A percentile compares a stretch with the other conserved stretches of the same genome.
These are phyloP conservation scores for Lyophyllum decastes DNA, from an alignment of 768 basidiomycete genomes.

Conservation along the genomic window DNA sequence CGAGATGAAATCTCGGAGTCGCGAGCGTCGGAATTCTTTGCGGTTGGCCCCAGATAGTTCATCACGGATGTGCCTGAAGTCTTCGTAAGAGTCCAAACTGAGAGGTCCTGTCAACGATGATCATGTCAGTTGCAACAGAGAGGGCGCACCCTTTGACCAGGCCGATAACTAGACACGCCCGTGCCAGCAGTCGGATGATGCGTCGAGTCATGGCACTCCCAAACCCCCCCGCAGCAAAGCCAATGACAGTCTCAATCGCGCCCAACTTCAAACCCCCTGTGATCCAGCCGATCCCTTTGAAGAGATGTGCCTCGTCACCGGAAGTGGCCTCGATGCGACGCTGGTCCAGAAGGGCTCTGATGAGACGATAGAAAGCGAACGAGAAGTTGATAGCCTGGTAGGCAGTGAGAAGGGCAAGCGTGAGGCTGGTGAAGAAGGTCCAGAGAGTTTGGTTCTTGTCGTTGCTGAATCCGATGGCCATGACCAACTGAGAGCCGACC, in stretches of 20 bases:
- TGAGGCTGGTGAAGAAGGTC: slow-evolving; percentile 59
- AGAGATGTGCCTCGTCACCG: slow-evolving; percentile 46
- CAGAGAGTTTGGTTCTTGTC: slow-evolving; percentile 40
- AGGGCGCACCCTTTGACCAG: slow-evolving; percentile 63
- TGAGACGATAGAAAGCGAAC: slow-evolving; percentile 60
- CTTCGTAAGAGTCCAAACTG: slow-evolving; percentile 56
- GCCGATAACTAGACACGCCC: slow-evolving; percentile 61
- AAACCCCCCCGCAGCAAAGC: slow-evolving; percentile 60
- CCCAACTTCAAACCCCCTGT: slow-evolving; percentile 61
- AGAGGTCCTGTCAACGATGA: neutral
- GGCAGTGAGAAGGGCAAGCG: slow-evolving; percentile 57
- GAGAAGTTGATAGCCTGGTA: slow-evolving; percentile 62
- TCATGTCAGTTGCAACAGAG: neutral
- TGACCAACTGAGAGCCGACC: slow-evolving; percentile 3
- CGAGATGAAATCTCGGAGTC: slow-evolving; percentile 49
- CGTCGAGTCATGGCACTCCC: slow-evolving; percentile 55
- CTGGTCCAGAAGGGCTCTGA: slow-evolving; percentile 49
- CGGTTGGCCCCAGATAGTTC: slow-evolving; percentile 31
- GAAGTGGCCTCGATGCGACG: slow-evolving; percentile 49
- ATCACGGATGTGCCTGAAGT: slow-evolving; percentile 46
- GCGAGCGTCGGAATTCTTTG: slow-evolving; percentile 28
- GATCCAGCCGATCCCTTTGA: slow-evolving; percentile 70
- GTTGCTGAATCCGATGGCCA: slow-evolving; percentile 44
- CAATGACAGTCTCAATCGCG: slow-evolving; percentile 62
- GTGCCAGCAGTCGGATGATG: slow-evolving; percentile 53